Conservation (phyloP, 148 eudicot genomes). For the Amaranthus palmeri region DNA sequence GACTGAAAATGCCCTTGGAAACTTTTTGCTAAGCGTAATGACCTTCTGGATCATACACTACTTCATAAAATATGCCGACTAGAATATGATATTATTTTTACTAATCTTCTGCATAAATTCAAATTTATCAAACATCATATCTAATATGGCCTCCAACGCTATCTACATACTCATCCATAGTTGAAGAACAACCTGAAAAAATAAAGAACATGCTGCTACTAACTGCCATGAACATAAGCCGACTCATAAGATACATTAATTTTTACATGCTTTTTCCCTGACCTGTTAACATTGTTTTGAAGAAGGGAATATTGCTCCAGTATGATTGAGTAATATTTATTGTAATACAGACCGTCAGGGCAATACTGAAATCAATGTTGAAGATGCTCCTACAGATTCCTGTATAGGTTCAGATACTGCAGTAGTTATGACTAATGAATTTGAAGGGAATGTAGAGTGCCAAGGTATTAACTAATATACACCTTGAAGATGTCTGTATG, state of each 20-base stretch:
- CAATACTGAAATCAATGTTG: neutral
- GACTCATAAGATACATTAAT: neutral
- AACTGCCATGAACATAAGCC: no score
- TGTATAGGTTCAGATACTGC: neutral
- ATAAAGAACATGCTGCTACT: no score
- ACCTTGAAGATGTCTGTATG: neutral
- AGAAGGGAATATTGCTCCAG: neutral
- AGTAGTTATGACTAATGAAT: neutral
- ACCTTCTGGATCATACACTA: no score
- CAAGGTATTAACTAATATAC: neutral
- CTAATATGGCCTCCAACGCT: no score
- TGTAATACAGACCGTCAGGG: slow-evolving; percentile 4
- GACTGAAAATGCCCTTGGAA: no score
- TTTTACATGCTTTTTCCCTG: neutral
- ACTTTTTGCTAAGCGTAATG: no score
- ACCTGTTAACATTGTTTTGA: neutral
- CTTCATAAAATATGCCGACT: no score
- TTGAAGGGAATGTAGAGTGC: neutral
- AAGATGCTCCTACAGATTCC: neutral
- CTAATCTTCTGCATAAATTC: no score
- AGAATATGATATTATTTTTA: no score
- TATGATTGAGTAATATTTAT: neutral
- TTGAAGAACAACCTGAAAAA: no score
- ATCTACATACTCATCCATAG: no score
- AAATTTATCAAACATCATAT: no score